Conservation (phyloP, 352 stramenopile genomes). For the Globisporangium cystogenes region DNA sequence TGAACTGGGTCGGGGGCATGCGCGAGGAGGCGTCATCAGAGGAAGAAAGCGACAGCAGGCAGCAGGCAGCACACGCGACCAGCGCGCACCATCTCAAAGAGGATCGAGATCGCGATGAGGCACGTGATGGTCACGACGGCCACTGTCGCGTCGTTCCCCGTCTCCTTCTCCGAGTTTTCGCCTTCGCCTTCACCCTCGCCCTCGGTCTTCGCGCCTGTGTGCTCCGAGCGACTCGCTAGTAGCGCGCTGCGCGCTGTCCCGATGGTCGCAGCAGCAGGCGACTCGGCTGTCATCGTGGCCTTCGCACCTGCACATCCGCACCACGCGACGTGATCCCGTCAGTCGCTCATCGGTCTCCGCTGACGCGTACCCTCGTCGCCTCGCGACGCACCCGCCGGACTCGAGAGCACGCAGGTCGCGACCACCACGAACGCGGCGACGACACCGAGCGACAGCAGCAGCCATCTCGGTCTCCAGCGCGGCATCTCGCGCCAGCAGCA, state of each 20-base stretch:
- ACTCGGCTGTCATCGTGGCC: background rate
- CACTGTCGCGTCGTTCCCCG: conserved; percentile 28
- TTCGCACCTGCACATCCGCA: background rate
- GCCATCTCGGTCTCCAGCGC: background rate
- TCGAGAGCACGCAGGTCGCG: background rate
- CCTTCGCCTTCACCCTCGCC: conserved; percentile 6
- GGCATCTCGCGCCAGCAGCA: background rate
- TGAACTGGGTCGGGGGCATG: too few relatives aligned
- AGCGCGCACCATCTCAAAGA: conserved; percentile 40
- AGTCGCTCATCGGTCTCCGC: background rate
- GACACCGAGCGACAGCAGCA: background rate
- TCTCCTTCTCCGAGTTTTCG: conserved; percentile 9
- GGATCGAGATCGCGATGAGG: conserved; percentile 56
- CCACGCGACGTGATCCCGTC: background rate
- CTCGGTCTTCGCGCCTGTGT: background rate
- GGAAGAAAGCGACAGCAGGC: background rate
- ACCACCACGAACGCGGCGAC: conserved; percentile 15
- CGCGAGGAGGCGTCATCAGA: too few relatives aligned
- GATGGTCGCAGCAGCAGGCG: conserved; percentile 1
- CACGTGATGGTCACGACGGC: conserved; percentile 48
- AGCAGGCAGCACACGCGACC: too few relatives aligned
- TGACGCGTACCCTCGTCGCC: background rate
- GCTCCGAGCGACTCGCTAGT: background rate
- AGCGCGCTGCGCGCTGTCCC: background rate
- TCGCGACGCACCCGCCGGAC: background rate